Conservation (phyloP, 805 yeast species). For the Yamadazyma ubonensis region DNA sequence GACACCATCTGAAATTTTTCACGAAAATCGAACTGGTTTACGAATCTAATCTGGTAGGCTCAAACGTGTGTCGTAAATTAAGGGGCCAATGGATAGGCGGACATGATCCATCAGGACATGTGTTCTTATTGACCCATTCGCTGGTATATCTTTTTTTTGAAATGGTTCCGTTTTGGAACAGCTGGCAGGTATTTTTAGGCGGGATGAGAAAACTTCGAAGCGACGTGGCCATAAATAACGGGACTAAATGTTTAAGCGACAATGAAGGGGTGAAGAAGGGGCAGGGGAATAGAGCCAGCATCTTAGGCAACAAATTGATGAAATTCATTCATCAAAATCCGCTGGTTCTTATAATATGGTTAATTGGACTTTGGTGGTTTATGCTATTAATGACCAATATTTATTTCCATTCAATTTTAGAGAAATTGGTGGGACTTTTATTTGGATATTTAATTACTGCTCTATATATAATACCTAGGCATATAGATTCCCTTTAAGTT, state of each 20-base stretch:
- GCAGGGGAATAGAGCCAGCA: no score
- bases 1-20: constrained; percentile 15
- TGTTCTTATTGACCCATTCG: constrained; percentile 70
- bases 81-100: constrained; percentile 79
- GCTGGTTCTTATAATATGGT: constrained; percentile 22
- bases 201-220: neutral
- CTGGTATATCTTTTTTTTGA: constrained; percentile 68
- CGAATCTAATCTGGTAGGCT: constrained; percentile 22
- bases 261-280: no score
- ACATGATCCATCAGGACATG: constrained; percentile 95
- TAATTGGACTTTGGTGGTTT: constrained; percentile 68
- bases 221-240: neutral
- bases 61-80: constrained; percentile 37
- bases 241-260: no score
- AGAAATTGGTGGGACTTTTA: constrained; percentile 68
- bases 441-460: constrained; percentile 46
- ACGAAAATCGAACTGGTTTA: constrained; percentile 9
- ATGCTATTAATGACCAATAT: constrained; percentile 82
- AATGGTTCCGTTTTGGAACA: constrained; percentile 39
- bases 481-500: no score
- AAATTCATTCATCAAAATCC: constrained; percentile 23
- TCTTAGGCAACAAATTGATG: no score
- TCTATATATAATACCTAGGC: constrained; percentile 5
- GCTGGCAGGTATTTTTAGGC: constrained; percentile 18
- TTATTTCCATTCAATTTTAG: constrained; percentile 78